Evolutionary conservation across 768 basidiomycete genomes (phyloP), one percentile per base, ranked within the genome.

Genomic region (Rhodocollybia butyracea): DNA sequence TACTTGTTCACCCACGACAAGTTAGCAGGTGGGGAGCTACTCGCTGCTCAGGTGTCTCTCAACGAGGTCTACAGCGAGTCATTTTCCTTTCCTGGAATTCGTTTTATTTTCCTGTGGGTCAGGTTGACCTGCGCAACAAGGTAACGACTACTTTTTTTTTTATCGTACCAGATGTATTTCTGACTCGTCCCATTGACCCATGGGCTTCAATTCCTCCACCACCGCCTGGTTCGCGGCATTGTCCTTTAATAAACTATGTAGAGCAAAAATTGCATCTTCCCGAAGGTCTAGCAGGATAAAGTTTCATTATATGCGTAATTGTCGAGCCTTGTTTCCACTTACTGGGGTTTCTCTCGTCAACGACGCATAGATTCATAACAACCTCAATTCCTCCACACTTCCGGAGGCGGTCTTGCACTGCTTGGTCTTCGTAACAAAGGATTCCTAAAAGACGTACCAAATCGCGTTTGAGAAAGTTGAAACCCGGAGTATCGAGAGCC

Each of bases 321-420:
- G 15, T 17, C 12, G 34, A 38, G 11, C 11, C 11, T n/a, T 21
- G 11, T 19, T 29, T 27, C n/a, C 21, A 83, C 94, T 71, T 68
- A 96, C 94, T 94, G 36, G 94, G 94, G 70, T 95, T 97, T 55
- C 87, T 74, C 62, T 94, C 94, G 66, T 98, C 94, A 26, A 93
- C 75, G 17, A 91, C 90, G 68, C 93, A 95, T 71, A 94, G 76
- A 64, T 88, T 89, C 82, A 97, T 85, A 17, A 96, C 78, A 43
- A 92, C 80, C 50, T 85, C 79, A 57, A 97, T 83, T 43, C 94
- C 94, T 22, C 82, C 88, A 59, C 78, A 83, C 32, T 69, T 69
- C 46, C 94, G 79, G 38, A 86, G 77, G 8, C 84, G 80, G 68
- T 96, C 89, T 65, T 95, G 94, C 39, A 86, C 83, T 29, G 70